Evolutionary conservation across 2,329 filamentous ascomycete genomes (phyloP), one percentile per base, ranked within the genome.

Genomic region (Trichophyton schoenleinii): DNA sequence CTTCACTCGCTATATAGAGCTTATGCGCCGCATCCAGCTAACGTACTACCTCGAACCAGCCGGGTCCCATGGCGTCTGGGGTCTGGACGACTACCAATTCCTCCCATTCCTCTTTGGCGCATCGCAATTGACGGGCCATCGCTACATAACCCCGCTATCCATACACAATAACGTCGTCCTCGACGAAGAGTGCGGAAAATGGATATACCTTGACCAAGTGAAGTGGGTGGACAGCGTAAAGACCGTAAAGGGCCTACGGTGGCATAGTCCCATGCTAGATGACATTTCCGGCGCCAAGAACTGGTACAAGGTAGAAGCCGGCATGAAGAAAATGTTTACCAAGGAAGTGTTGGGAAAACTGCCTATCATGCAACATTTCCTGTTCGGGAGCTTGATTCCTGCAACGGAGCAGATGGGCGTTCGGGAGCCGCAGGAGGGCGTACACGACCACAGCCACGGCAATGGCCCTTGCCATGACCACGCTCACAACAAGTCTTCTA

Each of bases 191-290:
- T 83, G 84, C 13, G 77, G 81, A 61, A 89, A 96, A 61, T 99
- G 87, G 69, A 77, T 99, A 62, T 99, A 99, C 69, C 83, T 99
- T 0, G 88, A 91, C 59, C 94, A 97, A 74, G 89, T 99, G 28
- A 82, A 83, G 59, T 99, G 95, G 75, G 92, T 99, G 62, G 96
- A 97, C 75, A 89, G 86, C 67, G 95, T 95, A 62, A 99, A 99
- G 79, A 96, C 90, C 0, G 91, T 96, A 62, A 90, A 95, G 70
- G 92, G 91, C 0, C 77, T 99, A 63, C 83, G 94, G 52, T 99
- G 94, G 94, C 95, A 99, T 70, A 91, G 87, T 65, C 94, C 95
- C 2, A 97, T 99, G 95, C 83, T 99, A 18, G 94, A 99, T 71
- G 94, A 99, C 72, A 99, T 99, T 66, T 94, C 88, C 2, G 86